Conservation (phyloP, 73 alveolate species). For the Breviolum minutum region DNA sequence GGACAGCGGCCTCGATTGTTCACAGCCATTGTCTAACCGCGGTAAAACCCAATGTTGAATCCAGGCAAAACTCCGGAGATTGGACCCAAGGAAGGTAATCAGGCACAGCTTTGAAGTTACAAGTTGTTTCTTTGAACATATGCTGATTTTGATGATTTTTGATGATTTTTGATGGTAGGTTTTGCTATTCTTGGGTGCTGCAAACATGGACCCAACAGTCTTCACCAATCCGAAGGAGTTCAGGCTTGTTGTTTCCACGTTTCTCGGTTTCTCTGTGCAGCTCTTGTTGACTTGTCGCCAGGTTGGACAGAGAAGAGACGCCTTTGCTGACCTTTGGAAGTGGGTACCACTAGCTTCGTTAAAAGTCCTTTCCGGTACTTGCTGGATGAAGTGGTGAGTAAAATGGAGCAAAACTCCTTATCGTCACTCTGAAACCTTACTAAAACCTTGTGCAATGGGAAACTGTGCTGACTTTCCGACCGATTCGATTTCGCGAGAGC, state of each 20-base stretch:
- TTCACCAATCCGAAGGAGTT: conserved; percentile 26
- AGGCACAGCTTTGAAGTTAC: neutral
- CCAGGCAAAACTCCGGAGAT: neutral
- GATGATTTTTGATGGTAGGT: neutral
- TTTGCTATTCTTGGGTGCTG: conserved; percentile 79
- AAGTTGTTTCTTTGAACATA: neutral
- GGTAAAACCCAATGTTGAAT: neutral
- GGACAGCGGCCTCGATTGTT: neutral
- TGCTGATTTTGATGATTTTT: neutral
- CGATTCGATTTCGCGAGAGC: no score
- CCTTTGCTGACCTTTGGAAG: conserved; percentile 84
- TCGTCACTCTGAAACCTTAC: neutral
- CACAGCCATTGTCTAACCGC: no score
- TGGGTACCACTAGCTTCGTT: conserved; percentile 26
- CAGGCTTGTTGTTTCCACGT: neutral
- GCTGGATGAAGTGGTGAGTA: neutral
- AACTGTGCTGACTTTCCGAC: no score
- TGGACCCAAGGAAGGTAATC: conserved; percentile 29
- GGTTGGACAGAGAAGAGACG: conserved; percentile 57
- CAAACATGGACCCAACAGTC: conserved; percentile 91
- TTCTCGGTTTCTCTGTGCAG: neutral
- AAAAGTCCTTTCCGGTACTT: neutral
- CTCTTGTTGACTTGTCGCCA: neutral
- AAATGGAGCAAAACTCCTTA: neutral
- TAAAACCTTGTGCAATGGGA: no score